Conservation (phyloP, 176 grass and related monocot genomes). For the Areca catechu region DNA sequence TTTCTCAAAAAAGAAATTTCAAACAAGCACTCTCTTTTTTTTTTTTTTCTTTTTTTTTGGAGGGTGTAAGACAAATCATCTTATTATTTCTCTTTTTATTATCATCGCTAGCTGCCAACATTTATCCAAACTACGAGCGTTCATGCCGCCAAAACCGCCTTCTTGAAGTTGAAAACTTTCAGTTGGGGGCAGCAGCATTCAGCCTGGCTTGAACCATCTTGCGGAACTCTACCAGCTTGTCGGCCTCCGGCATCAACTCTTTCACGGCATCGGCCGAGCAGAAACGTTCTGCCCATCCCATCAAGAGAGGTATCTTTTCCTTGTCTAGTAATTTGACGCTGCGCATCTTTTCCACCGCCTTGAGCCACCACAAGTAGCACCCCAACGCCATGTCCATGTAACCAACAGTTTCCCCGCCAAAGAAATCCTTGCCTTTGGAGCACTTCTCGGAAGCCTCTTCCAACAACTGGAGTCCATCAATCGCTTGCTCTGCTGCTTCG, state of each 20-base stretch:
- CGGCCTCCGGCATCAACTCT: conserved; percentile 18
- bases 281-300: conserved; percentile 37
- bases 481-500: conserved; percentile 12
- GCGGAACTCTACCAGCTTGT: conserved; percentile 23
- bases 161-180: too few relatives aligned
- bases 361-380: conserved; percentile 28
- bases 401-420: conserved; percentile 37
- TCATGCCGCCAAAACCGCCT: too few relatives aligned
- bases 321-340: conserved; percentile 23
- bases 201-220: neutral
- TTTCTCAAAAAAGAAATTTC: too few relatives aligned
- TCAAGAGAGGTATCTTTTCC: conserved; percentile 29
- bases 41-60: too few relatives aligned
- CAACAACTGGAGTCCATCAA: conserved; percentile 18
- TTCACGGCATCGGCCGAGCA: conserved; percentile 22
- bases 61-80: too few relatives aligned
- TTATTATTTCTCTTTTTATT: too few relatives aligned
- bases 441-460: conserved; percentile 40
- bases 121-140: too few relatives aligned
- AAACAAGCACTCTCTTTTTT: too few relatives aligned
- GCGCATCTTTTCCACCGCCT: conserved; percentile 20
- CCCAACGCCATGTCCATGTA: conserved; percentile 47
- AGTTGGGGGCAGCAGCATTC: too few relatives aligned
- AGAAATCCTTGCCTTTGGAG: conserved; percentile 32
- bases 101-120: too few relatives aligned